These are phyloP conservation scores for Boletus rubescentipes DNA, from an alignment of 768 basidiomycete genomes.

Conservation along the genomic window DNA sequence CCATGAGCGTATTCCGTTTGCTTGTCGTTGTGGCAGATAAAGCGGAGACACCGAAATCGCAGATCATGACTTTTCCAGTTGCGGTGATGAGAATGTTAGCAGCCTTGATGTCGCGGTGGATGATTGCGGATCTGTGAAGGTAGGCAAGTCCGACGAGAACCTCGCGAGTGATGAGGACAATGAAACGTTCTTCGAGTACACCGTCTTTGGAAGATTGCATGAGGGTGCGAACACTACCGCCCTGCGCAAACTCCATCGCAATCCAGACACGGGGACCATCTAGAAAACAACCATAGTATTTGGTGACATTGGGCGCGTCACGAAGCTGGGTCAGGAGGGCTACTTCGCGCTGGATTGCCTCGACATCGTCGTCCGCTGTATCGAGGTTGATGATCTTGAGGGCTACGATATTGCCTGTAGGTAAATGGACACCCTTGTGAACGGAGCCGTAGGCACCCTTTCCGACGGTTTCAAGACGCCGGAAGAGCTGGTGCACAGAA, in stretches of 20 bases:
- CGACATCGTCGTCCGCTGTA: conserved; percentile 94
- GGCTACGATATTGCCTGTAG: conserved; percentile 86
- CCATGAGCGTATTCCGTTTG: conserved; percentile 94
- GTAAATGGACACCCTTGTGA: conserved; percentile 83
- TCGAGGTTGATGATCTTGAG: conserved; percentile 99
- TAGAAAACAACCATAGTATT: conserved; percentile 95
- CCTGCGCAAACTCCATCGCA: conserved; percentile 96
- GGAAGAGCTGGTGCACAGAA: conserved; percentile 77
- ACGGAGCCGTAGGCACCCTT: conserved; percentile 97
- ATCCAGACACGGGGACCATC: conserved; percentile 98
- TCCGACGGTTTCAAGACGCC: conserved; percentile 88
- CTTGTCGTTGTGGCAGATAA: conserved; percentile 79
- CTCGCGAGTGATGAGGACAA: conserved; percentile 85
- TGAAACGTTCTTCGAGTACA: conserved; percentile 85
- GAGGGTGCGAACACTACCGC: conserved; percentile 89
- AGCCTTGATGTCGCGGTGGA: conserved; percentile 97
- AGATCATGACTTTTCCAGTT: conserved; percentile 89
- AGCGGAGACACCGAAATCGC: conserved; percentile 98
- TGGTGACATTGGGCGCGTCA: conserved; percentile 87
- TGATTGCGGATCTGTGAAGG: conserved; percentile 91
- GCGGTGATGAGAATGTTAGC: conserved; percentile 93
- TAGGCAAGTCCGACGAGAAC: conserved; percentile 84
- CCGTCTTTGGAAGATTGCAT: conserved; percentile 83
- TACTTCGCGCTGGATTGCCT: conserved; percentile 95
- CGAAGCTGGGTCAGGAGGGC: conserved; percentile 86